phyloP scores from a whole-genome alignment of 352 stramenopile genomes.

The Pythium diclinum region DNA sequence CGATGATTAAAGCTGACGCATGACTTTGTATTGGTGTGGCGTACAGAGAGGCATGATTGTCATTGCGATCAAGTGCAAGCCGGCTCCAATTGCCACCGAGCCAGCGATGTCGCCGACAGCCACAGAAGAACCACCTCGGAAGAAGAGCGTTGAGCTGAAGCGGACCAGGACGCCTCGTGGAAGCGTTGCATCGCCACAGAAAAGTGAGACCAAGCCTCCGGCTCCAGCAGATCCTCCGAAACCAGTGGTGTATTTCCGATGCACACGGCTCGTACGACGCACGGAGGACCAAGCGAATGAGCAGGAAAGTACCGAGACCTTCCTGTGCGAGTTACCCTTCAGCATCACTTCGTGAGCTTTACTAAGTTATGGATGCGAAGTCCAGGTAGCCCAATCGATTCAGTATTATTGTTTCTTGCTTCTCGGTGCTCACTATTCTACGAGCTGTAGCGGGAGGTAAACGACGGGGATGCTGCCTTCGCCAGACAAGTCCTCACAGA shows the following conservation, averaged over 20 bases:
- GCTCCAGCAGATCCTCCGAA: constrained; percentile 10
- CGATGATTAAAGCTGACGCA: not conserved
- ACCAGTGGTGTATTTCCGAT: constrained; percentile 49
- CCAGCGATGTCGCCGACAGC: not conserved
- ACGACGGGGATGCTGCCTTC: constrained; percentile 11
- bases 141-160: constrained; percentile 9
- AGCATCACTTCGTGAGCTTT: constrained; percentile 27
- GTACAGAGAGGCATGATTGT: constrained; percentile 71
- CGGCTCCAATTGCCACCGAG: constrained; percentile 2
- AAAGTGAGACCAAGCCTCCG: not conserved
- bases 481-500: constrained; percentile 36
- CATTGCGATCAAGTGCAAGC: constrained; percentile 63
- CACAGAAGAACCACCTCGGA: not conserved
- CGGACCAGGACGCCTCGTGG: constrained; percentile 15
- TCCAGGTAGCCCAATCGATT: not conserved
- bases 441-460: constrained; percentile 7
- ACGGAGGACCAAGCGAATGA: constrained; percentile 32
- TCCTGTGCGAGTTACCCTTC: constrained; percentile 47
- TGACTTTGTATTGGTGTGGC: not conserved
- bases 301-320: constrained; percentile 32
- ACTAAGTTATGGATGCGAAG: not conserved
- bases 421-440: constrained; percentile 1
- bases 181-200: constrained; percentile 7
- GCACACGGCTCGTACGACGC: constrained; percentile 33
- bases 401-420: not conserved